These are phyloP conservation scores for Brasilioporus rufonigricans DNA, from an alignment of 768 basidiomycete species.

Conservation along the genomic window DNA sequence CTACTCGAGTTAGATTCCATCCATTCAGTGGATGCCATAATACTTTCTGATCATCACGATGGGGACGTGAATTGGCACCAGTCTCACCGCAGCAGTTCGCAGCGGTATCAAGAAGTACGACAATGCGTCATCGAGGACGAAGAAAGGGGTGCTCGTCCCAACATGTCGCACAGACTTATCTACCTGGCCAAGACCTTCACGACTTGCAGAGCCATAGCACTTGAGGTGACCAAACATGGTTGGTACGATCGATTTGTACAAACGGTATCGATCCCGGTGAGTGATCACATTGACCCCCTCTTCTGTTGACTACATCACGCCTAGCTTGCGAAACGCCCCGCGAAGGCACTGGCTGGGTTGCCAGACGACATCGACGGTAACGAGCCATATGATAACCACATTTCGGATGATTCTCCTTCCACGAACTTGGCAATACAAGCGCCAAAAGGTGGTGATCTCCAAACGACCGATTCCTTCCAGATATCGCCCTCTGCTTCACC, in stretches of 20 bases:
- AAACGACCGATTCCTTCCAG: not conserved
- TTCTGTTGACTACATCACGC: not conserved
- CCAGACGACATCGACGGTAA: constrained; percentile 8
- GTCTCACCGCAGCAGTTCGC: constrained; percentile 24
- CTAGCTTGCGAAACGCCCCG: constrained; percentile 20
- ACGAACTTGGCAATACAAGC: not conserved
- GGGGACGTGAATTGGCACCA: constrained; percentile 35
- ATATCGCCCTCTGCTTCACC: not conserved
- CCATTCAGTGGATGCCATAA: constrained; percentile 38
- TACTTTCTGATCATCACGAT: constrained; percentile 15
- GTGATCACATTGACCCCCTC: not conserved
- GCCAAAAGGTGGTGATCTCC: not conserved
- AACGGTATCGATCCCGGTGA: constrained; percentile 23
- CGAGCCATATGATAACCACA: constrained; percentile 1
- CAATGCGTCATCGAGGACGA: constrained; percentile 30
- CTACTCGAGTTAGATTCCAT: constrained; percentile 31
- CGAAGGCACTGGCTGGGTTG: constrained; percentile 11
- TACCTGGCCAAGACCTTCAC: constrained; percentile 48
- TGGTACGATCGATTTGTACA: constrained; percentile 56
- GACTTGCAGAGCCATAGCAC: constrained; percentile 47
- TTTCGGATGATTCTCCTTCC: not conserved
- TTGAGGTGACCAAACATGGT: constrained; percentile 41
- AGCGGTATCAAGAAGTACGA: constrained; percentile 13
- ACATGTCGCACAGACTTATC: constrained; percentile 37
- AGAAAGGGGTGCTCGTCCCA: constrained; percentile 35